A percentile compares a stretch with the other conserved stretches of the same genome.
phyloP scores from a whole-genome alignment of 1,284 basidiomycete species.

The Cerrena zonata region DNA sequence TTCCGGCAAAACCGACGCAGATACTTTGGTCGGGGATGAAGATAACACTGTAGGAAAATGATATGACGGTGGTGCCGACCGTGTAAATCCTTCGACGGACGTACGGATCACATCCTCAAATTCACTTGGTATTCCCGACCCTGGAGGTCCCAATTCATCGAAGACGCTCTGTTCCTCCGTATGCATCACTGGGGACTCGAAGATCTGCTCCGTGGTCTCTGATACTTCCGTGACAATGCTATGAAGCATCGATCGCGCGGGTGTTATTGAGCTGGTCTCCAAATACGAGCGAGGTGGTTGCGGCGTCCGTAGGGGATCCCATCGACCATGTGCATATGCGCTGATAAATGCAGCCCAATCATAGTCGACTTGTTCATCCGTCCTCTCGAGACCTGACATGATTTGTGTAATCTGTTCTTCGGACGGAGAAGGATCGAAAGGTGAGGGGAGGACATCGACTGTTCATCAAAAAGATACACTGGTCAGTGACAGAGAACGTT shows the following conservation, averaged over 20 bases:
- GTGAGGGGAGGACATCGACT: constrained; percentile 25
- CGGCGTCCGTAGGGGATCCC: constrained; percentile 76
- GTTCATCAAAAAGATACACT: background rate
- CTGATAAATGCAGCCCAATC: constrained; percentile 75
- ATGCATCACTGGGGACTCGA: constrained; percentile 15
- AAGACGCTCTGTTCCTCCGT: background rate
- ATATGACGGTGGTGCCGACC: constrained; percentile 12
- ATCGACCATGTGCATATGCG: constrained; percentile 71
- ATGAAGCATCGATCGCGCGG: background rate
- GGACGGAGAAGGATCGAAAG: constrained; percentile 26
- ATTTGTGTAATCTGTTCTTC: constrained; percentile 21
- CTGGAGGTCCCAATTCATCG: background rate
- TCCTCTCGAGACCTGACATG: constrained; percentile 16
- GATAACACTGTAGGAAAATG: constrained; percentile 10
- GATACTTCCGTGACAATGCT: background rate
- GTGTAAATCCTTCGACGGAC: background rate
- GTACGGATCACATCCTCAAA: background rate
- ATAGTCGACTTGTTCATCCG: constrained; percentile 35
- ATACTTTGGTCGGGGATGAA: background rate
- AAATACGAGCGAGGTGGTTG: constrained; percentile 48
- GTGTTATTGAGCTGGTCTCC: constrained; percentile 18
- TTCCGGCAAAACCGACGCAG: constrained; percentile 8
- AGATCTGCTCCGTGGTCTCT: constrained; percentile 6
- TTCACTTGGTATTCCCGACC: background rate
- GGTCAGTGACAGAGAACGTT: background rate